Conservation (phyloP, 2,329 filamentous ascomycete species). For the Stagonosporopsis chrysanthemi region DNA sequence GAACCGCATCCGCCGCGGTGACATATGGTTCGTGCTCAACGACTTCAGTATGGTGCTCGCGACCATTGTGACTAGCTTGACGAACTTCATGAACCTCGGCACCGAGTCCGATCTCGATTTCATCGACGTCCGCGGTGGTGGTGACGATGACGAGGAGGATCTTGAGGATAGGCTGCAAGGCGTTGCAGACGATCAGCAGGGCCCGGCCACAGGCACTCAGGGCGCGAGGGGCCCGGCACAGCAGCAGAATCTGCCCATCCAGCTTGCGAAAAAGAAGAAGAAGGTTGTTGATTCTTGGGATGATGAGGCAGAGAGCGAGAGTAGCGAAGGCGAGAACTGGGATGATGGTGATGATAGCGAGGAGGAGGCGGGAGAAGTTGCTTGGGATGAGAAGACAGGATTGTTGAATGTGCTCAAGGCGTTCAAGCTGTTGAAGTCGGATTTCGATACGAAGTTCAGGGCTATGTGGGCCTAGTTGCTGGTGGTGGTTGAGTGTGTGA, state of each 20-base stretch:
- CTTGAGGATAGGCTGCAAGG: slow-evolving; percentile 52
- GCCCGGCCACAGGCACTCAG: slow-evolving; percentile 30
- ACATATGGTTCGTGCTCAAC: slow-evolving; percentile 77
- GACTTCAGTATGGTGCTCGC: slow-evolving; percentile 71
- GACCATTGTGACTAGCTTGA: slow-evolving; percentile 73
- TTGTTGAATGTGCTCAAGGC: slow-evolving; percentile 66
- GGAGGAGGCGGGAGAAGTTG: slow-evolving; percentile 39
- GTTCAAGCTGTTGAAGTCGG: slow-evolving; percentile 64
- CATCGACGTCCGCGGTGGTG: slow-evolving; percentile 60
- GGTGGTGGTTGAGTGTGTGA: background rate
- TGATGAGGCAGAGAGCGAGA: slow-evolving; percentile 46
- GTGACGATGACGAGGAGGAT: slow-evolving; percentile 59
- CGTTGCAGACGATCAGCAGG: slow-evolving; percentile 27
- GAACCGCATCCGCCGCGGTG: slow-evolving; percentile 70
- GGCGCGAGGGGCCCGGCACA: slow-evolving; percentile 32
- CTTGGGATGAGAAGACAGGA: slow-evolving; percentile 56
- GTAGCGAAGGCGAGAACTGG: slow-evolving; percentile 48
- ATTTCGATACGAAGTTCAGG: slow-evolving; percentile 71
- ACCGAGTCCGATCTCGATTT: slow-evolving; percentile 57
- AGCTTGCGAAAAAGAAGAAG: slow-evolving; percentile 49
- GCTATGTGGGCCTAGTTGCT: slow-evolving; percentile 63
- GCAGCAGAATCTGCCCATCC: slow-evolving; percentile 42
- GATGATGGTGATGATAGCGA: slow-evolving; percentile 37
- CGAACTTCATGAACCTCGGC: slow-evolving; percentile 63
- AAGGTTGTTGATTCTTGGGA: slow-evolving; percentile 53